Evolutionary conservation across 495 filamentous ascomycete species (phyloP).

Genomic region (Talaromyces liani): DNA sequence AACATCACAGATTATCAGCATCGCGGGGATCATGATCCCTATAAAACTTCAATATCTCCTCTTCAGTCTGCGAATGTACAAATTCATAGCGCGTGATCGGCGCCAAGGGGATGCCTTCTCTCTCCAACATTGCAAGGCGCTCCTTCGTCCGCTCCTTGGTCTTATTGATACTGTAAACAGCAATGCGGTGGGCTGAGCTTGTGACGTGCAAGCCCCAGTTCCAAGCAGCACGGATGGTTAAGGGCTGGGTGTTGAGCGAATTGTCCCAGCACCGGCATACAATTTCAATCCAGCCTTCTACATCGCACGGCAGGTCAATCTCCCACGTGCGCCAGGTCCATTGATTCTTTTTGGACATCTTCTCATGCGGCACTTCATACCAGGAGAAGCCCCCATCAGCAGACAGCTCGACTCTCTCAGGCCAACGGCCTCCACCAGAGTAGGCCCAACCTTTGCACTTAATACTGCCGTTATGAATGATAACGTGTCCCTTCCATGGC

Average conservation of each 20-base stretch:
- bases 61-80: constrained; percentile 35
- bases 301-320: constrained; percentile 30
- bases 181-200: constrained; percentile 55
- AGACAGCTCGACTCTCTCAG: constrained; percentile 37
- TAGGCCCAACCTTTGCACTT: constrained; percentile 38
- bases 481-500: constrained; percentile 22
- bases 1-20: constrained; percentile 25
- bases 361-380: constrained; percentile 26
- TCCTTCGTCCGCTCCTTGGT: constrained; percentile 35
- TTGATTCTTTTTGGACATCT: constrained; percentile 26
- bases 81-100: constrained; percentile 44
- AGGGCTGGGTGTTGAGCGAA: constrained; percentile 32
- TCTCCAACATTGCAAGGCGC: constrained; percentile 42
- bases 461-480: constrained; percentile 27
- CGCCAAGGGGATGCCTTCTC: constrained; percentile 34
- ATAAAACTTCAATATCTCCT: constrained; percentile 42
- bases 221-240: constrained; percentile 33
- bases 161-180: constrained; percentile 56
- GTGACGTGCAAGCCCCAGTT: constrained; percentile 64
- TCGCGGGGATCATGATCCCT: constrained; percentile 40
- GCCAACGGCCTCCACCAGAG: constrained; percentile 37
- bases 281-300: constrained; percentile 37
- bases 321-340: constrained; percentile 36
- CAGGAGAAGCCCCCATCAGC: constrained; percentile 34
- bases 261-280: constrained; percentile 38